Evolutionary conservation across 768 basidiomycete genomes (phyloP).

Genomic region (Collybiopsis luxurians): DNA sequence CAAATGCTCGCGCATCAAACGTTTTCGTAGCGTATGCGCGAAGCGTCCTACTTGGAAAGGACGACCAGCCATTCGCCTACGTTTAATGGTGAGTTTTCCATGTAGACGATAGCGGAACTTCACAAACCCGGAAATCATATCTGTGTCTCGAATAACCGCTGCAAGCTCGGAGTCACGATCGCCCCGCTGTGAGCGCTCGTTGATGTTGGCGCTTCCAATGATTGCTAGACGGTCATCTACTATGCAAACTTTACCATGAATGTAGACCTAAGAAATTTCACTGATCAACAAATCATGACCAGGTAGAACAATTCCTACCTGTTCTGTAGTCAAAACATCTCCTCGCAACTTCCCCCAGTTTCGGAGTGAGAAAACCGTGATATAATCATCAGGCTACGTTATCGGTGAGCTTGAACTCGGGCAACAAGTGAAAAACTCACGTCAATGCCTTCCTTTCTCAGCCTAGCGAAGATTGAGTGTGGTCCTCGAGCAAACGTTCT

Average conservation of each 20-base stretch:
- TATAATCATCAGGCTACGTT: constrained; percentile 84
- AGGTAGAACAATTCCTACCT: constrained; percentile 40
- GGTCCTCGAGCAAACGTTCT: constrained; percentile 85
- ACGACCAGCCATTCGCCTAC: constrained; percentile 88
- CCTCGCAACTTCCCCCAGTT: constrained; percentile 92
- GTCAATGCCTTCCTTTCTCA: constrained; percentile 86
- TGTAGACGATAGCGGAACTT: not conserved
- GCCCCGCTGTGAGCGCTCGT: constrained; percentile 92
- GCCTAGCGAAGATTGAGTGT: constrained; percentile 83
- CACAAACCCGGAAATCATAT: constrained; percentile 87
- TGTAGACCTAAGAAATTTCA: constrained; percentile 60
- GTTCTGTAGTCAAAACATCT: constrained; percentile 83
- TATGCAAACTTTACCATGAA: constrained; percentile 85
- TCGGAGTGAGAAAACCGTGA: constrained; percentile 85
- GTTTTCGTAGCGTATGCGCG: constrained; percentile 89
- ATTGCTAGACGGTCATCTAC: constrained; percentile 94
- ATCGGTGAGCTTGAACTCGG: constrained; percentile 9
- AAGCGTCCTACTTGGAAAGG: constrained; percentile 97
- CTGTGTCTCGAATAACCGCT: constrained; percentile 91
- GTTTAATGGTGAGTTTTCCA: not conserved
- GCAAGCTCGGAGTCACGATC: constrained; percentile 97
- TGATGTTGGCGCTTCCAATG: constrained; percentile 97
- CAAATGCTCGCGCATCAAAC: constrained; percentile 95
- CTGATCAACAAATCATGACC: not conserved
- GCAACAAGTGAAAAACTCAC: constrained; percentile 39